A percentile compares a stretch with the other conserved stretches of the same genome.
These are phyloP conservation scores for Salvia splendens DNA, from an alignment of 257 asterid genomes.

Conservation along the genomic window DNA sequence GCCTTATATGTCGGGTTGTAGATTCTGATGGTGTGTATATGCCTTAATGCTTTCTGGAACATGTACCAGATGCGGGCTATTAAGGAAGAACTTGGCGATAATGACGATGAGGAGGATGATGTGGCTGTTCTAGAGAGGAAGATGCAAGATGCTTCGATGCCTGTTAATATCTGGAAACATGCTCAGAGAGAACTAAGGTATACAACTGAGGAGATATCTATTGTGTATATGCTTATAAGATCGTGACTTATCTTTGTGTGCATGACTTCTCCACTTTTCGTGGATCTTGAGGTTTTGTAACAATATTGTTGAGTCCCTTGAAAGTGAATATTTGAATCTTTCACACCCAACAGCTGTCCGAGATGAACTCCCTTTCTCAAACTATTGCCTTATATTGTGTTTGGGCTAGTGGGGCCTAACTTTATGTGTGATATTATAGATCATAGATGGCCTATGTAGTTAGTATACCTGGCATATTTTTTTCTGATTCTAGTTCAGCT, in stretches of 20 bases:
- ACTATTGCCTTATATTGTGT: slow-evolving; percentile 1
- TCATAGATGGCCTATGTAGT: not conserved
- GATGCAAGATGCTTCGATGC: slow-evolving; percentile 97
- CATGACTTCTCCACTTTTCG: slow-evolving; percentile 17
- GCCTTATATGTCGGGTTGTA: slow-evolving; percentile 13
- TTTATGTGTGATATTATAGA: slow-evolving; percentile 10
- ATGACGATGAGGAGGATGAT: slow-evolving; percentile 97
- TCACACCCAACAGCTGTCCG: slow-evolving; percentile 21
- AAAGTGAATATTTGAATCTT: slow-evolving; percentile 3
- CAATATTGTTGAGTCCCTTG: slow-evolving; percentile 2
- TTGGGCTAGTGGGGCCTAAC: slow-evolving; percentile 23
- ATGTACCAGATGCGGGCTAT: slow-evolving; percentile 91
- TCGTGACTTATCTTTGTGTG: slow-evolving; percentile 12
- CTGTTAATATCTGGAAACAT: slow-evolving; percentile 92
- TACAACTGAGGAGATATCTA: slow-evolving; percentile 6
- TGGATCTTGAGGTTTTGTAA: slow-evolving; percentile 15
- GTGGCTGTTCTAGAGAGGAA: slow-evolving; percentile 90
- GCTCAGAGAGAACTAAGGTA: slow-evolving; percentile 94
- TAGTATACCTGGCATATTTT: slow-evolving; percentile 14
- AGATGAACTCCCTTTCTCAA: slow-evolving; percentile 6
- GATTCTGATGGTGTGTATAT: not conserved
- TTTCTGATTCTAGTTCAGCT: slow-evolving; percentile 5
- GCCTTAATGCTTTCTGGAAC: slow-evolving; percentile 32
- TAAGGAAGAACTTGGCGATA: slow-evolving; percentile 97
- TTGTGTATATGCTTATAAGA: slow-evolving; percentile 15